These are phyloP conservation scores for Rhizophlyctis rosea DNA, from an alignment of 192 early-diverging fungal genomes.

Conservation along the genomic window DNA sequence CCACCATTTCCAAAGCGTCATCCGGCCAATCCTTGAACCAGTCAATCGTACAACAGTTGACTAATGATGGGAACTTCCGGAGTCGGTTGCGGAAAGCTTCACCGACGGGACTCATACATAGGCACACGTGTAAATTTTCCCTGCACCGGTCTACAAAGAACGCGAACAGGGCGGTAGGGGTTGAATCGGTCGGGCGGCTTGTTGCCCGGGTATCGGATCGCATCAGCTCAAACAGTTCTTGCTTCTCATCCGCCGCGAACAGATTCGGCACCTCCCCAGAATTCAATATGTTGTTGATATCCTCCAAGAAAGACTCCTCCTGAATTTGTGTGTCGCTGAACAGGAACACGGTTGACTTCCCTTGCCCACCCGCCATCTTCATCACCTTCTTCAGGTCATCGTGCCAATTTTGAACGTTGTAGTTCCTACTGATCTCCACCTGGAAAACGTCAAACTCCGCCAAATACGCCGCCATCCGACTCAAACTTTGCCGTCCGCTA, in stretches of 20 bases:
- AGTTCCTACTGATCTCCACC: slow-evolving; percentile 59
- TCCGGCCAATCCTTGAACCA: slow-evolving; percentile 64
- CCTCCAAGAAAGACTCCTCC: slow-evolving; percentile 58
- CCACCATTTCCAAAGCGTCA: slow-evolving; percentile 58
- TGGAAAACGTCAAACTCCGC: slow-evolving; percentile 59
- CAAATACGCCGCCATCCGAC: slow-evolving; percentile 57
- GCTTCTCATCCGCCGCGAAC: slow-evolving; percentile 55
- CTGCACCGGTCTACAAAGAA: slow-evolving; percentile 54
- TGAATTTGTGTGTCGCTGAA: slow-evolving; percentile 65
- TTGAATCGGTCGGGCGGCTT: slow-evolving; percentile 35
- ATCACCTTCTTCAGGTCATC: slow-evolving; percentile 61
- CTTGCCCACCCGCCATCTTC: slow-evolving; percentile 47
- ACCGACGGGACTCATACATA: slow-evolving; percentile 60
- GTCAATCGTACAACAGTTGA: slow-evolving; percentile 64
- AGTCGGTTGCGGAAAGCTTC: slow-evolving; percentile 57
- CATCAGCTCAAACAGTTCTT: slow-evolving; percentile 58
- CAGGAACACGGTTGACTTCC: slow-evolving; percentile 53
- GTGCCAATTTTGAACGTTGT: slow-evolving; percentile 54
- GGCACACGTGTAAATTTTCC: slow-evolving; percentile 55
- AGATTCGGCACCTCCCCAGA: slow-evolving; percentile 61
- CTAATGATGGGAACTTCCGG: slow-evolving; percentile 55
- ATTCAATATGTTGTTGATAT: slow-evolving; percentile 62
- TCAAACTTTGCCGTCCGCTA: slow-evolving; percentile 55
- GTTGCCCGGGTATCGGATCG: slow-evolving; percentile 31
- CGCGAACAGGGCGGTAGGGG: slow-evolving; percentile 45